A percentile compares a stretch with the other conserved stretches of the same genome.
Evolutionary conservation across 2,329 filamentous ascomycete species (phyloP).

Genomic region (Fusarium buxicola): DNA sequence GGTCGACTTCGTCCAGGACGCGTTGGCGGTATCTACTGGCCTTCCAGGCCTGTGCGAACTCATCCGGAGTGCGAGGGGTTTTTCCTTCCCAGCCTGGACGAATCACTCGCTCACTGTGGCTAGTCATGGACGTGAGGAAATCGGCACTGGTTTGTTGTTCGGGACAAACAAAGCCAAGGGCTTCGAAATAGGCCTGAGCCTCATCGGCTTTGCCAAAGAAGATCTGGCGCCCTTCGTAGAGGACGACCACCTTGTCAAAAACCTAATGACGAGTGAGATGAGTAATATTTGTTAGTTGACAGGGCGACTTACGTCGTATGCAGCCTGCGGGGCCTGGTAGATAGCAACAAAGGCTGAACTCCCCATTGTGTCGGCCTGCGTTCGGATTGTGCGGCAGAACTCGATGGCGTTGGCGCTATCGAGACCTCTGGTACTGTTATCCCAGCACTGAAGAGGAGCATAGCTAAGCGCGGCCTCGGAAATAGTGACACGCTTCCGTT

Average conservation of each 20-base stretch:
- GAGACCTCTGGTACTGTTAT: slow-evolving; percentile 72
- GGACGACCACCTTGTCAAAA: slow-evolving; percentile 75
- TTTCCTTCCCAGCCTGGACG: slow-evolving; percentile 47
- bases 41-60: slow-evolving; percentile 51
- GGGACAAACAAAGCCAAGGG: slow-evolving; percentile 66
- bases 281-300: background rate
- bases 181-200: slow-evolving; percentile 41
- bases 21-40: slow-evolving; percentile 34
- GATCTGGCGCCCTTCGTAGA: slow-evolving; percentile 75
- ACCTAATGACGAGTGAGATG: background rate
- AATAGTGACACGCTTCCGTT: slow-evolving; percentile 56
- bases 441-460: slow-evolving; percentile 73
- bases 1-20: slow-evolving; percentile 47
- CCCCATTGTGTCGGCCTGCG: slow-evolving; percentile 68
- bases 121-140: slow-evolving; percentile 69
- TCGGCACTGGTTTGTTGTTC: slow-evolving; percentile 73
- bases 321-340: slow-evolving; percentile 66
- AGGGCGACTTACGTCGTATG: slow-evolving; percentile 47
- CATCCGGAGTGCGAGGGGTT: slow-evolving; percentile 49
- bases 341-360: slow-evolving; percentile 69
- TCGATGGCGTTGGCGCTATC: slow-evolving; percentile 73
- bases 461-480: slow-evolving; percentile 47
- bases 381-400: slow-evolving; percentile 70
- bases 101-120: slow-evolving; percentile 47
- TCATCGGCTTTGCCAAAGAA: slow-evolving; percentile 50